These are phyloP conservation scores for Artemisia annua DNA, from an alignment of 129 eudicot genomes.

Conservation along the genomic window DNA sequence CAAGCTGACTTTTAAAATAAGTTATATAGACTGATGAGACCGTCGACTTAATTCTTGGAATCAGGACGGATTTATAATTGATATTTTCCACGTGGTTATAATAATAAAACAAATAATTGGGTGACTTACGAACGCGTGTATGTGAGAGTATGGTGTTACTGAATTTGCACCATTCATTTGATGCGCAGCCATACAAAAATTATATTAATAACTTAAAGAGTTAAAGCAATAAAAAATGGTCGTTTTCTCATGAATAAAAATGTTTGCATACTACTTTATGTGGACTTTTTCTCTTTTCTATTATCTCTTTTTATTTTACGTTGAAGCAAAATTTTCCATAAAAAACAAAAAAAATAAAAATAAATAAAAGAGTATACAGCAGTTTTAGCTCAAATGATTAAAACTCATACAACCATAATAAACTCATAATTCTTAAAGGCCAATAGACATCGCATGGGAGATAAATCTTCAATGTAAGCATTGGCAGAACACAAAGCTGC, in stretches of 20 bases:
- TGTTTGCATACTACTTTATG: too few species aligned
- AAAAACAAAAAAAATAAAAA: too few species aligned
- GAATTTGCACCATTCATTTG: background rate
- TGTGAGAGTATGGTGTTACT: background rate
- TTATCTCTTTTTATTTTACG: background rate
- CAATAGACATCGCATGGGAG: too few species aligned
- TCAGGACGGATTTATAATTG: background rate
- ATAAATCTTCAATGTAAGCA: too few species aligned
- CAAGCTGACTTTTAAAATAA: background rate
- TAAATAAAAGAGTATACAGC: too few species aligned
- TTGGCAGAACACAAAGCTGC: too few species aligned
- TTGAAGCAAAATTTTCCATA: too few species aligned
- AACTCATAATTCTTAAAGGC: too few species aligned
- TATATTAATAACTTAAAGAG: too few species aligned
- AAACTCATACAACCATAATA: too few species aligned
- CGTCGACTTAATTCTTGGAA: background rate
- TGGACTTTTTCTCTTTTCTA: too few species aligned
- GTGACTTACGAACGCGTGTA: background rate
- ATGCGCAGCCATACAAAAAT: background rate
- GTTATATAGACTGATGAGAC: background rate
- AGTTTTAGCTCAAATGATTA: too few species aligned
- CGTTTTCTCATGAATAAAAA: background rate
- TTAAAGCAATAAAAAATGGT: background rate
- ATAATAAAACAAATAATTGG: background rate
- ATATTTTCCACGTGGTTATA: constrained; percentile 4